Evolutionary conservation across 306 rosid species (phyloP).

Genomic region (Senna tora): DNA sequence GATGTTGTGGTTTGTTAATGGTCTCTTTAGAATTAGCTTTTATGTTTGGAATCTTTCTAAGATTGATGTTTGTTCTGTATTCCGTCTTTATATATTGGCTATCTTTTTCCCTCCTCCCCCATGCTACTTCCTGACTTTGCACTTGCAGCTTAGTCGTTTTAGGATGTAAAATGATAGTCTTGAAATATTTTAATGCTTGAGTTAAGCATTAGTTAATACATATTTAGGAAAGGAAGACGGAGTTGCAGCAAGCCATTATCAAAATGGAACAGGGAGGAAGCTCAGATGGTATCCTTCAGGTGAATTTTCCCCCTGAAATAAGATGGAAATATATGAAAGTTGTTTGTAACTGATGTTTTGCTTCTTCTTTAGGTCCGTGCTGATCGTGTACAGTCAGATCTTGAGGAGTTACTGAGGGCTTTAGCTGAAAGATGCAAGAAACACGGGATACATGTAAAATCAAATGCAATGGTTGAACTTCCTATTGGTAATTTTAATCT

Average conservation of each 20-base stretch:
- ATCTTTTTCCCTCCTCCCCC: constrained; percentile 1
- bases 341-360: constrained; percentile 44
- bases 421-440: constrained; percentile 87
- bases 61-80: background rate
- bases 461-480: constrained; percentile 73
- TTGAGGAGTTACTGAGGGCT: constrained; percentile 78
- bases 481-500: constrained; percentile 67
- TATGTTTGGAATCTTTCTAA: background rate
- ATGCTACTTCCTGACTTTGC: background rate
- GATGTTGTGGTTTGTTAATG: background rate
- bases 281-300: constrained; percentile 98
- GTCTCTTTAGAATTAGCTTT: constrained; percentile 9
- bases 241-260: constrained; percentile 89
- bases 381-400: constrained; percentile 89
- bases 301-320: constrained; percentile 37
- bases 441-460: constrained; percentile 74
- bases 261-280: constrained; percentile 97
- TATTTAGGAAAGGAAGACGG: constrained; percentile 78
- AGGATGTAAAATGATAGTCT: constrained; percentile 27
- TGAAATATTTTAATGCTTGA: constrained; percentile 34
- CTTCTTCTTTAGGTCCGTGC: constrained; percentile 77
- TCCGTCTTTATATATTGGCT: background rate
- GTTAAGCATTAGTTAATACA: constrained; percentile 31
- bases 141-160: background rate
- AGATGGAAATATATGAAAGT: constrained; percentile 17